Base-by-base conservation (phyloP, 2,329 filamentous ascomycete genomes). In the Penicillium paneum region DNA sequence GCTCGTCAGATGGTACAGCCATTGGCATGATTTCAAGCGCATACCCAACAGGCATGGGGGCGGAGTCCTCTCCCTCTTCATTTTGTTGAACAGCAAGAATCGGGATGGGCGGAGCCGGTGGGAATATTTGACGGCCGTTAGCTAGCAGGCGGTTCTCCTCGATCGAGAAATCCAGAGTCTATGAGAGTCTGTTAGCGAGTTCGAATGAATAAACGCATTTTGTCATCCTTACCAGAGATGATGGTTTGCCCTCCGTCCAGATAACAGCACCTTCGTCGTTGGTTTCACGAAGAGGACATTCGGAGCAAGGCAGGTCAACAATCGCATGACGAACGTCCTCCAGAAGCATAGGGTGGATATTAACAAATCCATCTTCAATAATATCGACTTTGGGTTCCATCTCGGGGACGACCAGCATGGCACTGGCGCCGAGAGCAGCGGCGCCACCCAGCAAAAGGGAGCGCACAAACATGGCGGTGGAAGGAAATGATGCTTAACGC, bases 31-130 rank as follows among this genome's bases (percentile, higher is more conserved):
- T 63, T 59, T 78, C 75, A 24, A 77, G 65, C 26, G 74, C 74
- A 58, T 76, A 78, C 43, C 76, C 76, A 48, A 78, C 59, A 11
- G 68, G 61, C 41, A 78, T 61, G 1, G 73, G 71, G 4, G 66
- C 64, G 13, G 72, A 71, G 44, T 69, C 63, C 54, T 69, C 60
- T 54, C 69, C 71, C 65, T 77, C 72, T 17, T 69, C 59, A 29
- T 68, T 65, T 50, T 67, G 65, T 56, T 76, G 72, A 24, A 72
- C 63, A 26, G 68, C 68, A 28, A 64, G 62, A 45, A 76, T 68
- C 8, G 63, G 57, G 24, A 52, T 55, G 8, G 71, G 68, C 28
- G 66, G 65, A 26, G 63, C 63, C 15, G 69, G 65, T 45, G 74
- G 74, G 64, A 74, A 76, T 42, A 76, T 67, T 53, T 71, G 72